These are phyloP conservation scores for Pisolithus tinctorius DNA, from an alignment of 768 basidiomycete species.

Conservation along the genomic window DNA sequence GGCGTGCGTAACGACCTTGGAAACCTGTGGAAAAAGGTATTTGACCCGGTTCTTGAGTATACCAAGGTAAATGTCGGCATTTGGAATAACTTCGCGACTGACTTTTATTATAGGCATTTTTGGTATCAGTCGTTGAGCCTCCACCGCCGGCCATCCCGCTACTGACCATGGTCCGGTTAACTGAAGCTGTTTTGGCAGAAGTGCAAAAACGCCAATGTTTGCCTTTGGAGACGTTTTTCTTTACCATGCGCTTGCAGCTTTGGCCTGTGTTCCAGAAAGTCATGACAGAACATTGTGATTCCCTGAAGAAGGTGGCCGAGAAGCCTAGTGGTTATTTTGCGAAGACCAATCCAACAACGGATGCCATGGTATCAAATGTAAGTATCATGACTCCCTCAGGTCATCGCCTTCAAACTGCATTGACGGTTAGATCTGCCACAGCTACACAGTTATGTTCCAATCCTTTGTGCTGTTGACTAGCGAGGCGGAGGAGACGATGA, in stretches of 20 bases:
- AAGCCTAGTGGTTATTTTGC: constrained; percentile 59
- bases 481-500: constrained; percentile 91
- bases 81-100: background rate
- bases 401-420: background rate
- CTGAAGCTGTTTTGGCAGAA: constrained; percentile 71
- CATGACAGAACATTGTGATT: constrained; percentile 79
- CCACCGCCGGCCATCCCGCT: constrained; percentile 70
- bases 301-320: constrained; percentile 78
- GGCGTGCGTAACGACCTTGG: constrained; percentile 56
- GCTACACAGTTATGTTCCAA: constrained; percentile 78
- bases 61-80: constrained; percentile 45
- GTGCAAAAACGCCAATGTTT: constrained; percentile 72
- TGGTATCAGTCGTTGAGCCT: constrained; percentile 63
- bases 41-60: constrained; percentile 88
- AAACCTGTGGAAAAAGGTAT: constrained; percentile 83
- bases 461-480: constrained; percentile 75
- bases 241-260: constrained; percentile 74
- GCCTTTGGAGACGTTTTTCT: constrained; percentile 77
- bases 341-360: constrained; percentile 56
- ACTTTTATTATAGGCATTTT: constrained; percentile 47
- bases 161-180: constrained; percentile 86
- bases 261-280: constrained; percentile 93
- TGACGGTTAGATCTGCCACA: constrained; percentile 51
- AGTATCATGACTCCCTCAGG: constrained; percentile 14
- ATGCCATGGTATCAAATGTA: constrained; percentile 58